Base-by-base conservation (phyloP, 2,329 filamentous ascomycete genomes). In the Aureobasidium musti region DNA sequence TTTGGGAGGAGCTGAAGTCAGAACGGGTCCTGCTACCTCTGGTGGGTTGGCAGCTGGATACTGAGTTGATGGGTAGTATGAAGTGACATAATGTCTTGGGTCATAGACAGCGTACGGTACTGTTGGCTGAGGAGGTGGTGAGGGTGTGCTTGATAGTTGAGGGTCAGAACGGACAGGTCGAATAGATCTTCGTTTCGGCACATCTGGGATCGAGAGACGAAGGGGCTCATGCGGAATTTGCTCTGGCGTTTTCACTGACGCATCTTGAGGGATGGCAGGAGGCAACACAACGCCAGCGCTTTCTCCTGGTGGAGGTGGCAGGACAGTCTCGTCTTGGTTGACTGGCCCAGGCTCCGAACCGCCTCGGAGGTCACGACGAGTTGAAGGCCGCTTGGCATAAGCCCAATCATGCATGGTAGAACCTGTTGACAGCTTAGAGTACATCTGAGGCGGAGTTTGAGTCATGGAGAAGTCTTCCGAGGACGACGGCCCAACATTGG, bases 371-470 rank as follows among this genome's bases (percentile, higher is more conserved):
- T 57, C 52, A 19, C 53, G 52, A 6, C 63, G 39, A 10, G 47
- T 30, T 10, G 63, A 45, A 28, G 37, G 10, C 1, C 41, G 39
- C 26, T 21, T 39, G 5, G 33, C 30, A 17, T 66, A 66, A 21
- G 63, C 63, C 63, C 63, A 66, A 19, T 66, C 63, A 17, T 53
- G 54, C 2, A 19, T 23, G 2, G 19, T 30, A 50, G 63, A 50
- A 8, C 35, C 33, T 5, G n/a, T 21, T 4, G 52, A 49, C 10
- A 50, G 2, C n/a, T 50, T 45, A 14, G 50, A 43, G 43, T 66
- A 59, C 53, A 50, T 52, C n/a, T 57, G 37, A 37, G 63, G 63
- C 10, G 63, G 63, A n/a, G 63, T 66, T n/a, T 57, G 50, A 28
- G 41, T 53, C 50, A 66, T 49, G 10, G 63, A 66, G n/a, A 56